A percentile compares a stretch with the other conserved stretches of the same genome.
phyloP scores from a whole-genome alignment of 2,329 filamentous ascomycete species.

The Trematosphaeria pertusa region DNA sequence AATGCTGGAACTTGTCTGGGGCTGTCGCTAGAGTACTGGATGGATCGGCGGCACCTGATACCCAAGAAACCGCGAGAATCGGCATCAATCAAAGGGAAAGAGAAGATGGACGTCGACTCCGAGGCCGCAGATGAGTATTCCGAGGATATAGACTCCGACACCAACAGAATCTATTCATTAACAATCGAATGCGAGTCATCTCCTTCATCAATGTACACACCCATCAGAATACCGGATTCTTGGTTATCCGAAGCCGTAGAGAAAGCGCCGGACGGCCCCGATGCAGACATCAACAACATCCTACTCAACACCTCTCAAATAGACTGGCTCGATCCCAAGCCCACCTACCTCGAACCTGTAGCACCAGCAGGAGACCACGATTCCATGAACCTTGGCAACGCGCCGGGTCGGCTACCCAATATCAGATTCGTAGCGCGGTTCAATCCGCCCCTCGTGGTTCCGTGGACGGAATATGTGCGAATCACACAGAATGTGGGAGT shows the following conservation, averaged over 20 bases:
- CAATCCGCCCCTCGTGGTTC: slow-evolving; percentile 75
- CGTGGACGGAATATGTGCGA: slow-evolving; percentile 67
- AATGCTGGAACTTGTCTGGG: slow-evolving; percentile 72
- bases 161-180: slow-evolving; percentile 68
- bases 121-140: slow-evolving; percentile 22
- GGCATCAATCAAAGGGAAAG: slow-evolving; percentile 46
- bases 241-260: slow-evolving; percentile 76
- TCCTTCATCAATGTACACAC: slow-evolving; percentile 58
- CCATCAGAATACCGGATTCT: slow-evolving; percentile 73
- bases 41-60: slow-evolving; percentile 62
- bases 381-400: slow-evolving; percentile 63
- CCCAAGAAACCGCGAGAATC: slow-evolving; percentile 27
- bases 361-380: slow-evolving; percentile 52
- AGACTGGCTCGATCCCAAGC: slow-evolving; percentile 77
- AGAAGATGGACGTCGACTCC: slow-evolving; percentile 45
- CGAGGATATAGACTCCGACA: slow-evolving; percentile 46
- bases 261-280: slow-evolving; percentile 56
- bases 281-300: slow-evolving; percentile 49
- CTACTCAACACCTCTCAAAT: slow-evolving; percentile 54
- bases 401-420: slow-evolving; percentile 66
- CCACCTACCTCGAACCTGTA: slow-evolving; percentile 58
- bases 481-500: slow-evolving; percentile 66
- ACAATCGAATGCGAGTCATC: slow-evolving; percentile 68
- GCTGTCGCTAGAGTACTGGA: slow-evolving; percentile 80
- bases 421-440: slow-evolving; percentile 78